Base-by-base conservation (phyloP, 2,329 filamentous ascomycete species). In the Gyromitra esculenta region DNA sequence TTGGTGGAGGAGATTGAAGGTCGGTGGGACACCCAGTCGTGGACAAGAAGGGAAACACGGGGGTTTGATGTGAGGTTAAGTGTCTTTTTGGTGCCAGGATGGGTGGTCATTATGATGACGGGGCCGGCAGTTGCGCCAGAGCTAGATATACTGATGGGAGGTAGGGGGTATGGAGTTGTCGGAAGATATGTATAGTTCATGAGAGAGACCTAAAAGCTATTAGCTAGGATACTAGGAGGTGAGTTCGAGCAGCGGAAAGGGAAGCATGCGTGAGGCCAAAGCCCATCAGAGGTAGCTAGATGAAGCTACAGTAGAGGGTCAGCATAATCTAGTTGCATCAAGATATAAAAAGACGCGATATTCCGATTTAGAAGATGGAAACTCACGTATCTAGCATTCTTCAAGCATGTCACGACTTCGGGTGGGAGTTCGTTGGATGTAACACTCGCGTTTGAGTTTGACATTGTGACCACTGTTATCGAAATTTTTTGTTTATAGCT, bases 171-270 rank as follows among this genome's bases (percentile, higher is more conserved):
- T 50, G 90, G 90, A 15, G 92, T 92, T 5, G 88, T 90, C 50
- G 94, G 91, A 25, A 99, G 91, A 85, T 97, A 98, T 82, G 96
- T 98, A 86, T 98, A 98, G 86, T 97, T 97, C 96, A 99, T 99
- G 79, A 99, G 89, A 48, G 94, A 96, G 80, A 98, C 77, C 77
- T 78, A 39, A 52, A 21, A 25, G 41, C 8, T 21, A 35, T 56
- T 35, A 77, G 43, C 18, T 43, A 48, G 48, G 21, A 37, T 31
- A n/a, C 35, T 18, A 15, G 25, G 54, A 9, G 21, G 35, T 15
- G 41, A 13, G 25, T 31, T 31, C 25, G 25, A 18, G 18, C 8
- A 31, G 18, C 13, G 1, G 41, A 13, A 18, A 7, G 37, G 48
- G 21, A 35, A 54, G 37, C 59, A 21, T 68, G 76, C 93, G 83